Evolutionary conservation across 495 filamentous ascomycete species (phyloP), one percentile per base, ranked within the genome.

Genomic region (Platismatia glauca): DNA sequence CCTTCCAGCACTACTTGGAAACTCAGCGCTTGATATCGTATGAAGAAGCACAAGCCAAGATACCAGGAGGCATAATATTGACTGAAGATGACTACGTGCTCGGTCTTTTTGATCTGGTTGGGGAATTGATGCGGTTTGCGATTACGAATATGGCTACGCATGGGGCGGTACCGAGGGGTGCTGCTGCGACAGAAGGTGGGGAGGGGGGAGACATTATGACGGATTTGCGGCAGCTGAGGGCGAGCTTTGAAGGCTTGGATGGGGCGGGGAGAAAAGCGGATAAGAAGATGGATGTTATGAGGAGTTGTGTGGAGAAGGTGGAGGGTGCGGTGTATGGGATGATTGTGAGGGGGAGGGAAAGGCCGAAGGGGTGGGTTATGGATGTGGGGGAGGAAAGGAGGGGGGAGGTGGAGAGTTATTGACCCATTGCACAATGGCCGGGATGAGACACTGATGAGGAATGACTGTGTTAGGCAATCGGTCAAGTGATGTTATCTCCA

Each of bases 61-160:
- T 95, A 7, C 80, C 81, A 0, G 70, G 69, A 0, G 77, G 77
- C 11, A 77, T 96, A 46, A 68, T 89, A n/a, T 67, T 81, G 27
- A 89, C 89, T 7, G 79, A 83, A 33, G 85, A 92, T 12, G 94
- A 98, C 72, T 97, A 96, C 70, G 68, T 96, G 33, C 87, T 95
- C 64, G 94, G 95, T 7, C 75, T 98, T 11, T 96, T 96, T 67
- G 94, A 98, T 73, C 78, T 97, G 56, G 87, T 88, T 0, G 94
- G 94, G 13, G 94, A 98, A 74, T 80, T 97, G 76, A 98, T 98
- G 94, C 81, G 91, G 35, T 97, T 95, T 73, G 91, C 89, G 0
- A 93, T 96, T 38, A 90, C 89, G 20, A 81, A 82, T 24, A 87
- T 90, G 68, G 88, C 88, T 0, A 84, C 86, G 22, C 79, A 69